Conservation (phyloP, 2,329 filamentous ascomycete species). For the Pseudogymnoascus sp. region DNA sequence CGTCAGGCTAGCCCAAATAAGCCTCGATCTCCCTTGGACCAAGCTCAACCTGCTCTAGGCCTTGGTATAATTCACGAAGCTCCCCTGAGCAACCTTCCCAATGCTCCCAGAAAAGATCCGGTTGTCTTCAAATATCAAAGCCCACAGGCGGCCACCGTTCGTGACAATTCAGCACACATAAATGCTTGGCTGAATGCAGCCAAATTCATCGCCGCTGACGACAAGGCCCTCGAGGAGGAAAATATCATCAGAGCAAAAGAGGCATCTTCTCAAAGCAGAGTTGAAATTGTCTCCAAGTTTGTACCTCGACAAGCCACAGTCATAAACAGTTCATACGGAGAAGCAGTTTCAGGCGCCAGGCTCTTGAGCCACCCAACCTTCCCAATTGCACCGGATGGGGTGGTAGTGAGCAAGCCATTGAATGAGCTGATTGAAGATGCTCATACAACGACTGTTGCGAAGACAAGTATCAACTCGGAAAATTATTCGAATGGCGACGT, state of each 20-base stretch:
- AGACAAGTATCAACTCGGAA: background rate
- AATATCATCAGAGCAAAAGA: background rate
- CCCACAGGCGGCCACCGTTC: background rate
- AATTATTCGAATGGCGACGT: background rate
- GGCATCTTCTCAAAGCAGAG: background rate
- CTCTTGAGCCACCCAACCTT: background rate
- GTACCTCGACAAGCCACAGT: background rate
- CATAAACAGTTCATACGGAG: background rate
- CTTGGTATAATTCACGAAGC: background rate
- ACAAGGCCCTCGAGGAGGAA: background rate
- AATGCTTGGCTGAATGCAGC: background rate
- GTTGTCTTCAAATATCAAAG: background rate
- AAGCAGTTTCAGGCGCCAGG: background rate
- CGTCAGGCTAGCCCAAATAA: background rate
- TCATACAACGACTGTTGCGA: background rate
- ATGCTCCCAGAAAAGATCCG: background rate
- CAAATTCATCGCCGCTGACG: background rate
- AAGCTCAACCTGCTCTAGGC: background rate
- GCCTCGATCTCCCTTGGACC: background rate
- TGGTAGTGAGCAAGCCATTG: background rate
- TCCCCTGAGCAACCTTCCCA: background rate
- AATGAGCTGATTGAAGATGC: background rate
- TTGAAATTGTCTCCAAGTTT: background rate
- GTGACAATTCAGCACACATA: background rate
- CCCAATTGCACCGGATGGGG: background rate